Percentiles rank a stretch among this genome's conserved stretches.
phyloP scores from a whole-genome alignment of 202 grass and related monocot genomes.

The Dendrocalamus latiflorus region DNA sequence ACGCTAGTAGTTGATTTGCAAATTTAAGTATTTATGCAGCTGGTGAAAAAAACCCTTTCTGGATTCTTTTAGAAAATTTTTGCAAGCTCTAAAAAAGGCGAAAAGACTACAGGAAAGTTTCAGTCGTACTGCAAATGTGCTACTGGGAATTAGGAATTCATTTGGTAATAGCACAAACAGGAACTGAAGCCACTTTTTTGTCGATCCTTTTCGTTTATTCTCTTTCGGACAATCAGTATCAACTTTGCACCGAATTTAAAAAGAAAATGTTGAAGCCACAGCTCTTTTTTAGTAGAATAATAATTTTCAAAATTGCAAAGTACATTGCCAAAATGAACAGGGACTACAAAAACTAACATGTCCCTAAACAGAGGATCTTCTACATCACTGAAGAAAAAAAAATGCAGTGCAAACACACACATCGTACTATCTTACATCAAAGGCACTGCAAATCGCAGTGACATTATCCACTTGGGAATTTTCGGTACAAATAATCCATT shows the following conservation, averaged over 20 bases:
- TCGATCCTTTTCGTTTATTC: neutral
- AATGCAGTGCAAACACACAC: neutral
- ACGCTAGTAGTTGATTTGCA: too few relatives aligned
- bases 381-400: neutral
- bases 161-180: neutral
- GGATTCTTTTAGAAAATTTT: neutral
- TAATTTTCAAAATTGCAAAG: neutral
- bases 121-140: neutral
- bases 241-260: neutral
- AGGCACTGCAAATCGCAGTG: too few relatives aligned
- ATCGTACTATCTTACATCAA: too few relatives aligned
- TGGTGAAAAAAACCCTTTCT: neutral
- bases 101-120: neutral
- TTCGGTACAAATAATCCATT: too few relatives aligned
- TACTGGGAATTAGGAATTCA: neutral
- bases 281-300: neutral
- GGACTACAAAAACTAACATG: neutral
- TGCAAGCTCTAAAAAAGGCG: neutral
- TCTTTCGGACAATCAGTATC: neutral
- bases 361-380: neutral
- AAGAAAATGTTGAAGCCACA: neutral
- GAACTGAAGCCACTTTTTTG: neutral
- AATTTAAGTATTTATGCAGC: neutral
- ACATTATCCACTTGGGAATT: too few relatives aligned
- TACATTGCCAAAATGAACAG: neutral